Base-by-base conservation (phyloP, 768 basidiomycete genomes). In the Lactarius vividus region DNA sequence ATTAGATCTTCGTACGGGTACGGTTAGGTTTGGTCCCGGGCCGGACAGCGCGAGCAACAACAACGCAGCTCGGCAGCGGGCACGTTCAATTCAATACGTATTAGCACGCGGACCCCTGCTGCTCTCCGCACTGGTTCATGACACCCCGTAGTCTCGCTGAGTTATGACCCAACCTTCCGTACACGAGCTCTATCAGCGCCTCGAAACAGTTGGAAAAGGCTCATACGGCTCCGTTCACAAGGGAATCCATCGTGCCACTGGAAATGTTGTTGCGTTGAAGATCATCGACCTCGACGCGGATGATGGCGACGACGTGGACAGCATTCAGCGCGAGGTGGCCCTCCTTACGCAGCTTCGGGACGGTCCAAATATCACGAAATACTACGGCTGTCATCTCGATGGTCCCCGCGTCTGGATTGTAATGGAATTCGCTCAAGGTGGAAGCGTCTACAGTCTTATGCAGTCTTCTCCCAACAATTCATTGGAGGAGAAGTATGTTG, bases 391-490 rank as follows among this genome's bases (percentile, higher is more conserved):
- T 78, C 89, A 92, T 77, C 84, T 97, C 74, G 91, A 96, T 73
- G 96, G 95, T 0, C 92, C 94, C 33, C 91, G 93, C 57, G 94
- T 99, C 11, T 99, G 97, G 96, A 98, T 99, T 71, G 93, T 89
- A 42, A 99, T 99, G 97, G 97, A 99, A 75, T 88, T 88, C 72
- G 97, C 97, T 9, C 88, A 94, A 69, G 96, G 96, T 6, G 97
- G 97, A 8, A 96, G 93, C 73, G 92, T 98, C 7, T 82, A 92
- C 55, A 91, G 94, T 2, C 82, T 99, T 71, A 95, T 97, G 88
- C 94, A 97, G 75, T 89, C 92, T 0, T 85, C 87, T 68, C 85
- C 81, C 68, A 84, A 85, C 65, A 86, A 85, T 0, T 82, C 85
- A 60, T 77, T 98, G 59, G 96, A 96, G 76, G 97, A 99, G 78